phyloP scores from a whole-genome alignment of 2,329 filamentous ascomycete species.

The Biscogniauxia sp. region DNA sequence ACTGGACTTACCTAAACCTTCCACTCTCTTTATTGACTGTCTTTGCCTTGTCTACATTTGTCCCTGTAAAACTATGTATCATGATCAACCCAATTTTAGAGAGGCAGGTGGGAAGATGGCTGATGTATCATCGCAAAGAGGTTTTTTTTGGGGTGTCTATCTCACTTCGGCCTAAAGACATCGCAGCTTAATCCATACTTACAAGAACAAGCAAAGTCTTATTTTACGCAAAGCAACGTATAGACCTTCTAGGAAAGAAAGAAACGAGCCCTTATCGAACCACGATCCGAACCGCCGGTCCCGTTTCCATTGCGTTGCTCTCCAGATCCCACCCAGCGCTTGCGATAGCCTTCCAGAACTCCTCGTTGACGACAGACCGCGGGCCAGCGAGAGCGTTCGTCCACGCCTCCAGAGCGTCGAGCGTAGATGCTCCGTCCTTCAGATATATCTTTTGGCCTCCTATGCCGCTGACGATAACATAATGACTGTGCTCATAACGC shows the following conservation, averaged over 20 bases:
- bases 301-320: slow-evolving; percentile 64
- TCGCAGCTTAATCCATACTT: background rate
- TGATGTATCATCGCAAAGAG: slow-evolving; percentile 2
- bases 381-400: slow-evolving; percentile 37
- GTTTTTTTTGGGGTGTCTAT: background rate
- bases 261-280: slow-evolving; percentile 24
- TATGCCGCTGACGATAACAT: slow-evolving; percentile 59
- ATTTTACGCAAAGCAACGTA: background rate
- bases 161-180: background rate
- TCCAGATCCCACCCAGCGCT: slow-evolving; percentile 65
- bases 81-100: slow-evolving; percentile 1
- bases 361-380: slow-evolving; percentile 26
- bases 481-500: slow-evolving; percentile 50
- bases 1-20: slow-evolving; percentile 45
- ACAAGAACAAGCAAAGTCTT: background rate
- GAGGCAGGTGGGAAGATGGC: slow-evolving; percentile 9
- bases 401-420: slow-evolving; percentile 34
- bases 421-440: slow-evolving; percentile 53
- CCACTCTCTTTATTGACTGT: background rate
- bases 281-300: slow-evolving; percentile 44
- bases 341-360: slow-evolving; percentile 45
- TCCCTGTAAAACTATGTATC: slow-evolving; percentile 10
- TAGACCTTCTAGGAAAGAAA: background rate
- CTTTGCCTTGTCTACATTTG: background rate
- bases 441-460: slow-evolving; percentile 56